Evolutionary conservation across 2,329 filamentous ascomycete genomes (phyloP).

Genomic region (Penicillium hordei): DNA sequence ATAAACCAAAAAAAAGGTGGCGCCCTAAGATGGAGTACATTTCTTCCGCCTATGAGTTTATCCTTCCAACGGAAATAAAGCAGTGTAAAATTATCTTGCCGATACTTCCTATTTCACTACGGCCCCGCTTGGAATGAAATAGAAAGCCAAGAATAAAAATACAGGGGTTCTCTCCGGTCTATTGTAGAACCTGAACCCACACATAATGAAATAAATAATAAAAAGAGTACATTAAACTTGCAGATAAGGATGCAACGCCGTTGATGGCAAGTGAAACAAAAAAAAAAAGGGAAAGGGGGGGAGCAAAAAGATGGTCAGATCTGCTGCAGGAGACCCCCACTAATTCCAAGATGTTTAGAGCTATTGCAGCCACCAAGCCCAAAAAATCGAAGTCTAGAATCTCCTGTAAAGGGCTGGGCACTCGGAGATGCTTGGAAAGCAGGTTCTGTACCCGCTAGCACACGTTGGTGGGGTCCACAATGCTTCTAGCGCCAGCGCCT

Average conservation of each 20-base stretch:
- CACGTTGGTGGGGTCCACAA: slow-evolving; percentile 4
- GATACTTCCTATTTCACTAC: not conserved
- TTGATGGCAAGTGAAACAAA: not conserved
- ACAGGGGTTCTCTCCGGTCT: not conserved
- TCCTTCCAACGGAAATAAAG: not conserved
- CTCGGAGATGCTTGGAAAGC: slow-evolving; percentile 1
- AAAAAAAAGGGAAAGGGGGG: not conserved
- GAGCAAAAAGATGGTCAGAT: not conserved
- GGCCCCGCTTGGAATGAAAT: not conserved
- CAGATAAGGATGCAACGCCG: not conserved
- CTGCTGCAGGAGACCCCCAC: slow-evolving; percentile 1
- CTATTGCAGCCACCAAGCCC: slow-evolving; percentile 9
- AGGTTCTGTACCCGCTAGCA: slow-evolving; percentile 4
- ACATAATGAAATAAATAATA: not conserved
- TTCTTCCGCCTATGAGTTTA: not conserved
- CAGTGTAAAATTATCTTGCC: not conserved
- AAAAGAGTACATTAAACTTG: not conserved
- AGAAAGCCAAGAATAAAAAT: not conserved
- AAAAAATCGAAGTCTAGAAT: slow-evolving; percentile 11
- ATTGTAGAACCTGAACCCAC: not conserved
- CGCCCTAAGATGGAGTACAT: not conserved
- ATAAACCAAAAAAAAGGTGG: not conserved
- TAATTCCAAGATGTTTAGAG: slow-evolving; percentile 1
- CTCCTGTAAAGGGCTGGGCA: slow-evolving; percentile 3
- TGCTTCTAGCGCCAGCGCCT: slow-evolving; percentile 9